phyloP scores from a whole-genome alignment of 371 early-diverging fungal genomes.

The Chytridium lagenaria region DNA sequence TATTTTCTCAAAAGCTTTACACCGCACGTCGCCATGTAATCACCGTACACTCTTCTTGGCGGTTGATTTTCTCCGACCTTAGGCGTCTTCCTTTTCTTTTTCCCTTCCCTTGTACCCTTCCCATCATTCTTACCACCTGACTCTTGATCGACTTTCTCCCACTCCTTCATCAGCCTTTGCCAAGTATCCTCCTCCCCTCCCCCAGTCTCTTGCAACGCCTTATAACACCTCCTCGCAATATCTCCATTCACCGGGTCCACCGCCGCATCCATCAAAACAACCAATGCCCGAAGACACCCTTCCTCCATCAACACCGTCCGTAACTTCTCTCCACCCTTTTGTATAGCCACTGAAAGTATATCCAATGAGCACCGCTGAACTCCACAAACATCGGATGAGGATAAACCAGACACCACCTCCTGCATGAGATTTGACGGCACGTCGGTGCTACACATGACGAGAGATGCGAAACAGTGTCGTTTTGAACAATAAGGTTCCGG shows the following conservation, averaged over 20 bases:
- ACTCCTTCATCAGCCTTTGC: background rate
- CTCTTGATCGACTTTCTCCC: background rate
- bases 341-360: slow-evolving; percentile 26
- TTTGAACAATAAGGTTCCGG: slow-evolving; percentile 39
- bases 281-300: slow-evolving; percentile 35
- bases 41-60: too few relatives aligned
- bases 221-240: background rate
- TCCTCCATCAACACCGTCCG: slow-evolving; percentile 24
- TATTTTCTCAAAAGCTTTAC: too few relatives aligned
- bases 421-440: slow-evolving; percentile 30
- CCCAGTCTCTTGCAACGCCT: background rate
- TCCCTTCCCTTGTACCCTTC: slow-evolving; percentile 4
- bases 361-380: slow-evolving; percentile 39
- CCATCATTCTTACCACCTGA: background rate
- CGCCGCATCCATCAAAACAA: slow-evolving; percentile 29
- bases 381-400: slow-evolving; percentile 11
- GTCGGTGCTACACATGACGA: slow-evolving; percentile 10
- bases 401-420: slow-evolving; percentile 37
- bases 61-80: too few relatives aligned
- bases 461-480: slow-evolving; percentile 21
- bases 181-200: background rate
- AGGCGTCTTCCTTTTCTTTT: background rate
- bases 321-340: background rate
- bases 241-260: background rate
- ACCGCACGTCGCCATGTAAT: too few relatives aligned